These are phyloP conservation scores for Neurospora hispaniola DNA, from an alignment of 495 filamentous ascomycete species.

Conservation along the genomic window DNA sequence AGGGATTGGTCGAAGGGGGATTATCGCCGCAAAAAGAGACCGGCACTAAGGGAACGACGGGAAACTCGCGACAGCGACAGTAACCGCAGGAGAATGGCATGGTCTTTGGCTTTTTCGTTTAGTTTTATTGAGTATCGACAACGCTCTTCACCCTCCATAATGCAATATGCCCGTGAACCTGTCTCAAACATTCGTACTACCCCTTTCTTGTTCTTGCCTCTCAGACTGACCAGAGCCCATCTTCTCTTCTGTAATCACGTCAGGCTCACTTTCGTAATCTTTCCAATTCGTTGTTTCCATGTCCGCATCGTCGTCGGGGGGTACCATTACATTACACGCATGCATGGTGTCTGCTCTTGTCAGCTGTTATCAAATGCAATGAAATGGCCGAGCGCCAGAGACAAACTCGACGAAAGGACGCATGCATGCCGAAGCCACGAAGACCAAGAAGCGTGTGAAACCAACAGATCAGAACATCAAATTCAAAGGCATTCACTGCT, in stretches of 20 bases:
- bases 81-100: not conserved
- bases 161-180: not conserved
- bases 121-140: slow-evolving; percentile 2
- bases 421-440: not conserved
- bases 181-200: not conserved
- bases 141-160: not conserved
- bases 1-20: slow-evolving; percentile 44
- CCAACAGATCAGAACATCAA: slow-evolving; percentile 1
- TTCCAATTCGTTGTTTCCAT: not conserved
- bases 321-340: slow-evolving; percentile 8
- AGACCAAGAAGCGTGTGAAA: slow-evolving; percentile 1
- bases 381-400: not conserved
- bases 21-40: slow-evolving; percentile 20
- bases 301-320: not conserved
- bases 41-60: not conserved
- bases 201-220: not conserved
- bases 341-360: slow-evolving; percentile 11
- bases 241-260: not conserved
- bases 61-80: not conserved
- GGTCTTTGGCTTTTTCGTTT: not conserved
- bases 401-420: not conserved
- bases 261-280: not conserved
- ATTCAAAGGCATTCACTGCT: slow-evolving; percentile 21
- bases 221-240: not conserved
- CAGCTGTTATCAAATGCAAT: slow-evolving; percentile 4